These are phyloP conservation scores for Pythium myriotylum DNA, from an alignment of 352 stramenopile species.

Conservation along the genomic window DNA sequence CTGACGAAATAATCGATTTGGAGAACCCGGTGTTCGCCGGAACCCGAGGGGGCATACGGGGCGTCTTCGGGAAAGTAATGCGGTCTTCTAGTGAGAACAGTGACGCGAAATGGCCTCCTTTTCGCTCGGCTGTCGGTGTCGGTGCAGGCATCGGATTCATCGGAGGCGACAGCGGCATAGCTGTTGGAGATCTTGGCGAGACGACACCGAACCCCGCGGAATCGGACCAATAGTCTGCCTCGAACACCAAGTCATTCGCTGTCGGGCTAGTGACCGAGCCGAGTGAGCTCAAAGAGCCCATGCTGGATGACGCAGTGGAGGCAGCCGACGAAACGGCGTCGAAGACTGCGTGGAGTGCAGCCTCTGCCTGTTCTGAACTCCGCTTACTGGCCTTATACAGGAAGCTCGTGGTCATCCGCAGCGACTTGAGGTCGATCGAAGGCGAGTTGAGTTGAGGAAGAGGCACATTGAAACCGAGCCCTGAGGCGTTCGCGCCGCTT, in stretches of 20 bases:
- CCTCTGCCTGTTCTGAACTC: constrained; percentile 67
- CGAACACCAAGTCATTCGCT: constrained; percentile 38
- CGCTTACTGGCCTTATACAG: constrained; percentile 74
- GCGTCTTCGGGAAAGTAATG: constrained; percentile 50
- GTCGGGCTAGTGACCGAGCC: constrained; percentile 19
- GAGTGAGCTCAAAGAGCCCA: constrained; percentile 11
- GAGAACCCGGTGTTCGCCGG: not conserved
- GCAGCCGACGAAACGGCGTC: constrained; percentile 47
- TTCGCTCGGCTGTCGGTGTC: constrained; percentile 16
- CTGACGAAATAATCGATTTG: constrained; percentile 13
- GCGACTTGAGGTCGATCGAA: constrained; percentile 35
- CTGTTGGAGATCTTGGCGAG: constrained; percentile 21
- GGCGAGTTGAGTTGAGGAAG: constrained; percentile 16
- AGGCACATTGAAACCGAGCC: constrained; percentile 17
- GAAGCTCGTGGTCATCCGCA: constrained; percentile 51
- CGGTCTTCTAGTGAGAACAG: constrained; percentile 71
- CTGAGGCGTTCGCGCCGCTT: not conserved
- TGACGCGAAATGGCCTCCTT: constrained; percentile 42
- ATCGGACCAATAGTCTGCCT: constrained; percentile 63
- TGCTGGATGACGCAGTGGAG: constrained; percentile 25
- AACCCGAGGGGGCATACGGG: constrained; percentile 33
- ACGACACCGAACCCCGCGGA: constrained; percentile 20
- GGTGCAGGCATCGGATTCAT: not conserved
- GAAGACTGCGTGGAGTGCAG: constrained; percentile 69
- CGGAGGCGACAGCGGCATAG: constrained; percentile 12